Percentiles rank a stretch among this genome's conserved stretches.
Conservation (phyloP, 2,329 filamentous ascomycete species). For the Cyphellophora europaea region DNA sequence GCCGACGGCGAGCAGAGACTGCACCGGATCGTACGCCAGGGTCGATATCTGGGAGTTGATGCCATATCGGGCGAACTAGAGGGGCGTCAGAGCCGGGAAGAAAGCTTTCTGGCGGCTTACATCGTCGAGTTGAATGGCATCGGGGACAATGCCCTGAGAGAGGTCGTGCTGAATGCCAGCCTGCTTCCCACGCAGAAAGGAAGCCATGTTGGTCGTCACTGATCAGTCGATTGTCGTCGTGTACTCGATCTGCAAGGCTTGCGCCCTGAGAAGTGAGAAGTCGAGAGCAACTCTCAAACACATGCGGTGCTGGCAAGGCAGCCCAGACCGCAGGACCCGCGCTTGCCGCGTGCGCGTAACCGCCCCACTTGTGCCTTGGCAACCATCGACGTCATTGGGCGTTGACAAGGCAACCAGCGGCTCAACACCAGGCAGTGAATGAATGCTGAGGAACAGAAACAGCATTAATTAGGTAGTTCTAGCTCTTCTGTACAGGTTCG, state of each 20-base stretch:
- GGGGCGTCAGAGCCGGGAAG: constrained; percentile 6
- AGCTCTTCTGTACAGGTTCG: too few relatives aligned
- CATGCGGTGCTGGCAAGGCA: too few relatives aligned
- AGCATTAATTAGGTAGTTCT: too few relatives aligned
- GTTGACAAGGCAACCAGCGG: too few relatives aligned
- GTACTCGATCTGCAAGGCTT: background rate
- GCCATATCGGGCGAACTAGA: constrained; percentile 62
- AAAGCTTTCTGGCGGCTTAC: constrained; percentile 33
- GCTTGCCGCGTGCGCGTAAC: too few relatives aligned
- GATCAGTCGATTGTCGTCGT: background rate
- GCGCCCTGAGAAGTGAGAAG: background rate
- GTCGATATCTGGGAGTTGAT: constrained; percentile 69
- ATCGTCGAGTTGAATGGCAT: constrained; percentile 75
- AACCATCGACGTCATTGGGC: too few relatives aligned
- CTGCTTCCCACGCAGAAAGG: constrained; percentile 86
- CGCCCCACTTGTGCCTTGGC: too few relatives aligned
- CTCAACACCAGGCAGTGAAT: too few relatives aligned
- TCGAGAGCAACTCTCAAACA: too few relatives aligned
- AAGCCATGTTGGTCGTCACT: constrained; percentile 66
- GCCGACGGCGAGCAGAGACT: constrained; percentile 85
- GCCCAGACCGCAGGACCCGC: too few relatives aligned
- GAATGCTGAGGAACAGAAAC: too few relatives aligned
- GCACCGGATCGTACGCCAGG: constrained; percentile 84
- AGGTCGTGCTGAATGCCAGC: constrained; percentile 86
- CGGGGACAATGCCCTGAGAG: constrained; percentile 67